Base-by-base conservation (phyloP, 179 eudicot genomes). In the Pouteria campechiana region DNA sequence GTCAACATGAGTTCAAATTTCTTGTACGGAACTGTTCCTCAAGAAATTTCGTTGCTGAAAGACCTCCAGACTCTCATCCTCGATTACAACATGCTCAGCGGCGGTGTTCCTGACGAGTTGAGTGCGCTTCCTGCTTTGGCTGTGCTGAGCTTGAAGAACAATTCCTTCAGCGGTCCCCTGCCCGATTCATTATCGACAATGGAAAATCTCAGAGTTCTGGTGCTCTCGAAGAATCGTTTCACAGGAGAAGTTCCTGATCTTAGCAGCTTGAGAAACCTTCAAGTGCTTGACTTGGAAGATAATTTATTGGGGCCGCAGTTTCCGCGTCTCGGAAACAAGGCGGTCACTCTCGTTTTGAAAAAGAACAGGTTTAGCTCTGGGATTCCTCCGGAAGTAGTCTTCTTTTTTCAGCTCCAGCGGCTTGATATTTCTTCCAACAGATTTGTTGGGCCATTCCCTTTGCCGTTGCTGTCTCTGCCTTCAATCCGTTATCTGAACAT, bases 221-320 rank as follows among this genome's bases (percentile, higher is more conserved):
- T 46, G 25, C 66, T 90, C 20, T 73, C 90, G 9, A 63, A 81
- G 42, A 90, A 90, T 57, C 61, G 61, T 6, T 86, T 86, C 33
- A 47, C 56, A 0, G 90, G 98, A 18, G 63, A 70, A 19, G 72
- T 81, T 30, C 97, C 97, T 22, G 84, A 90, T 72, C 76, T 90
- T 46, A 58, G 60, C 39, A 58, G 68, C 16, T 61, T 82, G 41
- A 51, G 48, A 13, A 65, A 74, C 44, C 95, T 90, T 32, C 73
- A 79, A 55, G 74, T 74, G 55, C 87, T 90, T 21, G 70, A 90
- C 42, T 23, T 90, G 65, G 87, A 73, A 42, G 62, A 70, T 37
- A 90, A 90, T 34, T 73, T 64, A 7, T 46, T 81, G 4, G 98
- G 98, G 17, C 82, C 90, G 11, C 54, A 50, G 19, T 86, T 79